Evolutionary conservation across 306 rosid genomes (phyloP), one percentile per base, ranked within the genome.

Genomic region (Prunus padus): DNA sequence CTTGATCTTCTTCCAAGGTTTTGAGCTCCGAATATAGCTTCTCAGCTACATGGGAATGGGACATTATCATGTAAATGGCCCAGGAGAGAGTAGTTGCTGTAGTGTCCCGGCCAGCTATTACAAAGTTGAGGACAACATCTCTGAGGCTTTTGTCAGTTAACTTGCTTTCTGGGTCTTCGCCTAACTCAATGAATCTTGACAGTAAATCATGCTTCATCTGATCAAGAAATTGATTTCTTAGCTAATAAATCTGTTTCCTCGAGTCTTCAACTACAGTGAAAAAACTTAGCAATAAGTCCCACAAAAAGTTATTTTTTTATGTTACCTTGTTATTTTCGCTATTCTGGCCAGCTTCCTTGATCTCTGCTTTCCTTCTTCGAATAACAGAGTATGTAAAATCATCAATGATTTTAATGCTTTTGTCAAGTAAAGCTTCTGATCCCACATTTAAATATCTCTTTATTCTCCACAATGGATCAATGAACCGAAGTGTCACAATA

Each of bases 41-140:
- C 7, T 92, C 89, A 19, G 91, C 93, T 52, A 90, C 97, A 50
- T 86, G 79, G n/a, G 88, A 33, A 79, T 90, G 85, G 11, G 92
- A 86, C 89, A 88, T 89, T 49, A 88, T 79, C 93, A 92, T 92
- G 70, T 95, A 92, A 64, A 86, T 88, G n/a, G 93, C 91, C 99
- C 99, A 95, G 67, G 97, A 89, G 54, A 92, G 89, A 31, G 97
- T 95, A 23, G 99, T 86, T 23, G 97, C 99, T 10, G 97, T 95
- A 64, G 99, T 95, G 81, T 92, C 99, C 4, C 96, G 77, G n/a
- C 99, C 99, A 18, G 97, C 99, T n/a, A 95, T 95, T 77, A 95
- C 97, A 64, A 95, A 92, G 84, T 92, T 95, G 72, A 92, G 84
- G 23, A 95, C 92, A 50, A 95, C 82, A 68, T 95, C 99, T 88